Evolutionary conservation across 306 rosid species (phyloP), one percentile per base, ranked within the genome.

Genomic region (Hippophae tibetana): DNA sequence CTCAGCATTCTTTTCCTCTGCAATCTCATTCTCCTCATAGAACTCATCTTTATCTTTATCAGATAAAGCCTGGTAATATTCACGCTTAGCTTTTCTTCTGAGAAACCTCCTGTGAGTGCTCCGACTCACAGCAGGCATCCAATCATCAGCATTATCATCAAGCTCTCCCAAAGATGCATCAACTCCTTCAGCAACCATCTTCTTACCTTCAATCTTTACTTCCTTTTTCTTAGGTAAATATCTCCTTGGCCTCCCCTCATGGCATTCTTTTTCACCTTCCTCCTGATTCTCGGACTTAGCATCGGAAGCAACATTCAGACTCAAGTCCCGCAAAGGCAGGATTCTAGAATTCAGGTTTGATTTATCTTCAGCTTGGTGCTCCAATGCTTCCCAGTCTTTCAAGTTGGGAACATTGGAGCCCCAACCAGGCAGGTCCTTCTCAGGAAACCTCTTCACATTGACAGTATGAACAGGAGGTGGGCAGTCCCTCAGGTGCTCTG

Each of bases 351-450:
- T 62, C 54, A 72, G 65, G 66, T 80, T 71, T 0, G 71, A 18
- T 14, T 61, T 74, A 23, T 68, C 82, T 66, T 84, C 86, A 10
- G 13, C 64, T 42, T 57, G 76, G 6, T 71, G 71, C 48, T 88
- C 96, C 68, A 88, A 66, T 0, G 99, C 95, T 63, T 88, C 99
- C 96, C 96, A 88, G 70, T 85, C 99, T 48, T 82, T 63, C 76
- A 85, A 71, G 84, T 84, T 88, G 7, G 95, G 85, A 13, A 92
- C 99, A 55, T 85, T 92, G n/a, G 76, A 67, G 26, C 96, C 99
- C 99, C 96, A 92, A 3, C 99, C 96, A 0, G 95, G 97, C 93
- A 88, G 10, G 43, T 88, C 99, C 81, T 93, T 93, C 87, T 93
- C 94, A 0, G 82, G 94, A 48, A 93, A 71, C 75, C 93, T 80